phyloP scores from a whole-genome alignment of 2,329 filamentous ascomycete genomes.

The Zymoseptoria tritici region DNA sequence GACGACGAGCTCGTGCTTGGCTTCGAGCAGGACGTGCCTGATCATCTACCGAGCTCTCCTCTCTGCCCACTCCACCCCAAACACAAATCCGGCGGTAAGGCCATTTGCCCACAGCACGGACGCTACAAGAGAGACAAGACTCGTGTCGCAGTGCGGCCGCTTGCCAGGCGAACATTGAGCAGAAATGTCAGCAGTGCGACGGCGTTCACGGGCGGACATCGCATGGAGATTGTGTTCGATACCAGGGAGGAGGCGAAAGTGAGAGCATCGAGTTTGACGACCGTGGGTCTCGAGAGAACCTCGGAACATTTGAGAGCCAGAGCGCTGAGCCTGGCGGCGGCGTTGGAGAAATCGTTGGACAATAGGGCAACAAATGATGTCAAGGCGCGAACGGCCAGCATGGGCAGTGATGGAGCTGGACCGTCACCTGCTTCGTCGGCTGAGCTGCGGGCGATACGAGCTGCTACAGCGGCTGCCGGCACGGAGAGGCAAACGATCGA shows the following conservation, averaged over 20 bases:
- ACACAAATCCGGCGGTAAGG: constrained; percentile 30
- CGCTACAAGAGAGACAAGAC: constrained; percentile 15
- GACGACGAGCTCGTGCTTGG: constrained; percentile 18
- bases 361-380: not conserved
- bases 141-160: not conserved
- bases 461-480: not conserved
- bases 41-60: constrained; percentile 38
- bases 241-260: constrained; percentile 1
- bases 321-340: not conserved
- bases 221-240: constrained; percentile 12
- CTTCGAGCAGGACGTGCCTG: constrained; percentile 34
- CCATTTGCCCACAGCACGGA: constrained; percentile 35
- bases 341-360: not conserved
- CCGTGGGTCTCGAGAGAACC: not conserved
- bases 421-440: not conserved
- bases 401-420: constrained; percentile 10
- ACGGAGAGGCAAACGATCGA: not conserved
- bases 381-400: constrained; percentile 2
- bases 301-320: not conserved
- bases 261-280: not conserved
- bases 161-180: not conserved
- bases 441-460: not conserved
- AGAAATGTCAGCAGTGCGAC: not conserved
- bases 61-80: constrained; percentile 35
- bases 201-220: not conserved